Conservation (phyloP, 2,329 filamentous ascomycete species). For the Alternaria consortialis region DNA sequence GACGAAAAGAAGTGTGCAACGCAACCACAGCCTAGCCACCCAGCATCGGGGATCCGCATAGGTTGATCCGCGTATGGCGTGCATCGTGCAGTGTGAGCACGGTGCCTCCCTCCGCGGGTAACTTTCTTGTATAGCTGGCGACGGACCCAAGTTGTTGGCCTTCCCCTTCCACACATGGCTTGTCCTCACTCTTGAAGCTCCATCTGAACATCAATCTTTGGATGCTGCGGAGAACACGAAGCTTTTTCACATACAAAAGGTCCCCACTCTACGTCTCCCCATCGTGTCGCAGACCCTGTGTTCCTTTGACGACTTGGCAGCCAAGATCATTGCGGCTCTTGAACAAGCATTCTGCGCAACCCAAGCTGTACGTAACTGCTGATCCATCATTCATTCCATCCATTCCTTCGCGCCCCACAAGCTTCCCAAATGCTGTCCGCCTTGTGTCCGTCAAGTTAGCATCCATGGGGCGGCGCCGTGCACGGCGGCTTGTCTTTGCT, state of each 20-base stretch:
- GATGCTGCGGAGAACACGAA: not conserved
- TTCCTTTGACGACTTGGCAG: conserved; percentile 37
- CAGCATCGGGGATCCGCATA: not conserved
- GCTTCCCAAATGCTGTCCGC: conserved; percentile 7
- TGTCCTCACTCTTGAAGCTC: not conserved
- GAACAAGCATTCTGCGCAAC: conserved; percentile 32
- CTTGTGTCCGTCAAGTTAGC: conserved; percentile 1
- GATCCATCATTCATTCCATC: conserved; percentile 13
- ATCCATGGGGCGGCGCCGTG: conserved; percentile 20
- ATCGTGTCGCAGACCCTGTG: conserved; percentile 18
- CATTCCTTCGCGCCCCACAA: conserved; percentile 17
- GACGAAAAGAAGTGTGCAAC: not conserved
- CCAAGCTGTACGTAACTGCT: conserved; percentile 39
- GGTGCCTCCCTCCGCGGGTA: conserved; percentile 13
- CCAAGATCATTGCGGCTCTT: conserved; percentile 38
- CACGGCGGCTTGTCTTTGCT: conserved; percentile 18
- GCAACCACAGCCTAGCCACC: conserved; percentile 3
- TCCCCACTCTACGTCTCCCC: not conserved
- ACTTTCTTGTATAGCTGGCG: conserved; percentile 14
- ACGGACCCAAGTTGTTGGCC: not conserved
- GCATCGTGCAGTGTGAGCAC: conserved; percentile 6
- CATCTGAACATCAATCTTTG: not conserved
- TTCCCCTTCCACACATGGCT: not conserved
- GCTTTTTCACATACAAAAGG: not conserved
- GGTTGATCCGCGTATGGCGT: not conserved